phyloP scores from a whole-genome alignment of 2,329 filamentous ascomycete genomes.

The Hirsutella minnesotensis region DNA sequence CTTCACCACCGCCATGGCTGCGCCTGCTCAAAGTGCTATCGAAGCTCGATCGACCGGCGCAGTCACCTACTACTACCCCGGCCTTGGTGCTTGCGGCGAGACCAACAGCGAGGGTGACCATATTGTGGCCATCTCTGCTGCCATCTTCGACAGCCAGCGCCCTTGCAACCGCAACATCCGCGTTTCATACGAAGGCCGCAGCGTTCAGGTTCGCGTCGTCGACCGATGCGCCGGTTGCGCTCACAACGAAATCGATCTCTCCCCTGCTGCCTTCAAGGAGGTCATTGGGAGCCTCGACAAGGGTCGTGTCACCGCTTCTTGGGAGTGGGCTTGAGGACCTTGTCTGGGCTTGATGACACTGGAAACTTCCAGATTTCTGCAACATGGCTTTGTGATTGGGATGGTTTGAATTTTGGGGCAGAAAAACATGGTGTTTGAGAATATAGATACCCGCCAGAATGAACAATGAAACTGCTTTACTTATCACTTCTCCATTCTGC shows the following conservation, averaged over 20 bases:
- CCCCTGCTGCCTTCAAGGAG: constrained; percentile 30
- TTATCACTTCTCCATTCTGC: background rate
- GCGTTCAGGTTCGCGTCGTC: constrained; percentile 52
- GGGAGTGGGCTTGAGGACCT: constrained; percentile 12
- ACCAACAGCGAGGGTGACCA: constrained; percentile 39
- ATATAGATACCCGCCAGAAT: background rate
- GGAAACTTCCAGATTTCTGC: background rate
- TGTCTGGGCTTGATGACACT: background rate
- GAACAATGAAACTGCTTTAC: background rate
- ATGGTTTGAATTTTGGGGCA: too few species aligned
- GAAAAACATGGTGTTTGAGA: background rate
- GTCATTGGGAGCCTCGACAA: constrained; percentile 22
- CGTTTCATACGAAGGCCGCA: constrained; percentile 32
- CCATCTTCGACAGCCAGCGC: constrained; percentile 50
- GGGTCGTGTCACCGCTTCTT: constrained; percentile 12
- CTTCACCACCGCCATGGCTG: constrained; percentile 4
- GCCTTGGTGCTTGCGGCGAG: constrained; percentile 58
- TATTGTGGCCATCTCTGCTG: constrained; percentile 55
- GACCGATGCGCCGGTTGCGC: constrained; percentile 49
- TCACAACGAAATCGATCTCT: constrained; percentile 35
- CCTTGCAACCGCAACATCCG: constrained; percentile 55
- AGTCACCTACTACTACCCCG: constrained; percentile 47
- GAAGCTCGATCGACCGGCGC: constrained; percentile 2
- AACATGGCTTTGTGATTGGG: too few species aligned
- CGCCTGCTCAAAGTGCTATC: background rate